These are phyloP conservation scores for Ashbya aceris DNA, from an alignment of 1,139 yeast species.

Conservation along the genomic window DNA sequence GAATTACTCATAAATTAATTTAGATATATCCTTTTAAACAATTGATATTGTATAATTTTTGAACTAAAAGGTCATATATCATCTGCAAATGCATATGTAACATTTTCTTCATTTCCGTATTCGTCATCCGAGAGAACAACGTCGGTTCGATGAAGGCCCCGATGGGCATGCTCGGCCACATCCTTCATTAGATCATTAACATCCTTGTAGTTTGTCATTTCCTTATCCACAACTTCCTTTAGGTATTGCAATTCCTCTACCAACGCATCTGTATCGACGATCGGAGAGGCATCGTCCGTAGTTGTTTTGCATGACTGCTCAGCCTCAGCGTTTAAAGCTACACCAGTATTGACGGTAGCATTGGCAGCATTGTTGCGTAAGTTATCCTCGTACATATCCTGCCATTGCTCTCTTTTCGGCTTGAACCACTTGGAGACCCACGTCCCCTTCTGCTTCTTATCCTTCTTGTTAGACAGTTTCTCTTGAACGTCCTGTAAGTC, in stretches of 20 bases:
- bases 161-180: no score
- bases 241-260: constrained; percentile 1
- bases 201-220: background rate
- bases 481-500: constrained; percentile 84
- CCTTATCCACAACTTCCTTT: background rate
- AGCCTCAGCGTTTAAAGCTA: constrained; percentile 8
- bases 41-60: constrained; percentile 4
- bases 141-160: no score
- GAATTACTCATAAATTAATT: background rate
- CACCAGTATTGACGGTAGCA: constrained; percentile 10
- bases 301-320: background rate
- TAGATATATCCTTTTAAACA: background rate
- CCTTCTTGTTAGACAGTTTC: constrained; percentile 38
- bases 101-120: constrained; percentile 12
- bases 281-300: background rate
- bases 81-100: constrained; percentile 23
- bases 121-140: background rate
- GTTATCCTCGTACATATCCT: constrained; percentile 76
- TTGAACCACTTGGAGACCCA: constrained; percentile 60
- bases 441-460: constrained; percentile 31
- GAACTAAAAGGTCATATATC: constrained; percentile 8
- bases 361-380: constrained; percentile 7
- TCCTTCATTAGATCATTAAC: background rate
- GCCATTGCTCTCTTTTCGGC: constrained; percentile 48
- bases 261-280: background rate